Conservation (phyloP, 208 protist species). For the Crithidia thermophila region DNA sequence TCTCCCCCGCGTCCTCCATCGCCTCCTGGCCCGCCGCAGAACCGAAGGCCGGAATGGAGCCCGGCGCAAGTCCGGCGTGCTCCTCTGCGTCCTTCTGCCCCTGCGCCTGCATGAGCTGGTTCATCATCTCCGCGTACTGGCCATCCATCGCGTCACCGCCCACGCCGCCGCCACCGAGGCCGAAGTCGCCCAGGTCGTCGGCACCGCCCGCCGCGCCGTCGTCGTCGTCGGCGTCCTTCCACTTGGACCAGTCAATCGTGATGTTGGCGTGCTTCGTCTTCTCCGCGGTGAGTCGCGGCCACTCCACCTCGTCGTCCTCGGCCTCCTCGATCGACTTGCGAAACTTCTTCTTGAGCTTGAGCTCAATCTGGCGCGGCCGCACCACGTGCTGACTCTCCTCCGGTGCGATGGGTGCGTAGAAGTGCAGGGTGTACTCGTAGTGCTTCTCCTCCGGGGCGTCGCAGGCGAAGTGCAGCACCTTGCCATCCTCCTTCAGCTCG, state of each 20-base stretch:
- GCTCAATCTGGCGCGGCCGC: constrained; percentile 73
- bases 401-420: constrained; percentile 62
- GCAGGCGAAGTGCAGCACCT: constrained; percentile 49
- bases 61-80: constrained; percentile 16
- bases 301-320: constrained; percentile 54
- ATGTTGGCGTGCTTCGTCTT: constrained; percentile 72
- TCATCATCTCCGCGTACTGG: constrained; percentile 40
- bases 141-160: constrained; percentile 26
- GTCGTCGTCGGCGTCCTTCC: constrained; percentile 81
- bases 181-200: constrained; percentile 39
- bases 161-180: constrained; percentile 24
- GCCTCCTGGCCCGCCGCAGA: constrained; percentile 27
- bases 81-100: constrained; percentile 36
- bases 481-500: constrained; percentile 58
- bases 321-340: constrained; percentile 27
- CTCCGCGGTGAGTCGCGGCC: constrained; percentile 77
- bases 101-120: constrained; percentile 48
- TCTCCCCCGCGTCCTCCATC: constrained; percentile 8
- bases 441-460: constrained; percentile 31
- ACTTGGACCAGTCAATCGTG: constrained; percentile 85
- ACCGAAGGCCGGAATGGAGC: constrained; percentile 32
- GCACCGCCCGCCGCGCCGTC: constrained; percentile 30
- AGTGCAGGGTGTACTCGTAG: constrained; percentile 51
- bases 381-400: constrained; percentile 85
- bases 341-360: constrained; percentile 75